Conservation (phyloP, 768 basidiomycete genomes). For the Mycena alexandri region DNA sequence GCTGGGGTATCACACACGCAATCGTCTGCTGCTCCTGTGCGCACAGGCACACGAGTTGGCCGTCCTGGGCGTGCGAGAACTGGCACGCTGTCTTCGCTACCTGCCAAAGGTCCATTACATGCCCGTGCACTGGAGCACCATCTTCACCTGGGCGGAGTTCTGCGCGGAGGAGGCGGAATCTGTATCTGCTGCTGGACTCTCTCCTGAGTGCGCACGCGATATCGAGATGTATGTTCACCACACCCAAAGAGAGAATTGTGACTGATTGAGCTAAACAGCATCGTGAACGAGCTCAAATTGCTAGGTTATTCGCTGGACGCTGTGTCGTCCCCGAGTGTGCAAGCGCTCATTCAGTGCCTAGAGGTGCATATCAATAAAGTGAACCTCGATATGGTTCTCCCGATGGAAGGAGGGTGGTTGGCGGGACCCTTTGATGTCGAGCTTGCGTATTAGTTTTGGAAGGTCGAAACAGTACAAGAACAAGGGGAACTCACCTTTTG, state of each 20-base stretch:
- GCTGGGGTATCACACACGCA: not conserved
- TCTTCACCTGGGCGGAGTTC: slow-evolving; percentile 26
- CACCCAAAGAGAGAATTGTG: no score
- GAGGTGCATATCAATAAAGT: not conserved
- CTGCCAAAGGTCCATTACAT: slow-evolving; percentile 20
- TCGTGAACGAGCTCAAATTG: slow-evolving; percentile 18
- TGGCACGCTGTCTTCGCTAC: slow-evolving; percentile 17
- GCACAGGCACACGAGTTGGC: slow-evolving; percentile 10
- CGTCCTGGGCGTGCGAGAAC: not conserved
- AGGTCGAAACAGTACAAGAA: no score
- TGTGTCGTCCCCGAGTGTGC: not conserved
- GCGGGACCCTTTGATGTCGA: not conserved
- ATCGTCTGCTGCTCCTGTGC: slow-evolving; percentile 11
- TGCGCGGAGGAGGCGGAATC: slow-evolving; percentile 20
- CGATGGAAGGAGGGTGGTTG: slow-evolving; percentile 13
- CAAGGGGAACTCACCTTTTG: no score
- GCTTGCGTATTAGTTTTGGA: no score
- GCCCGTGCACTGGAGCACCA: slow-evolving; percentile 19
- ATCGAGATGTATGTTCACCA: slow-evolving; percentile 10
- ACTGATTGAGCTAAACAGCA: not conserved
- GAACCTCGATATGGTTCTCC: slow-evolving; percentile 8
- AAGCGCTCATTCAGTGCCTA: slow-evolving; percentile 5
- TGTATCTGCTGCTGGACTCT: not conserved
- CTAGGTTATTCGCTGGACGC: slow-evolving; percentile 17
- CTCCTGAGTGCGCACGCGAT: not conserved